A percentile compares a stretch with the other conserved stretches of the same genome.
phyloP scores from a whole-genome alignment of 1,139 yeast genomes.

The Kluyveromyces marxianus region DNA sequence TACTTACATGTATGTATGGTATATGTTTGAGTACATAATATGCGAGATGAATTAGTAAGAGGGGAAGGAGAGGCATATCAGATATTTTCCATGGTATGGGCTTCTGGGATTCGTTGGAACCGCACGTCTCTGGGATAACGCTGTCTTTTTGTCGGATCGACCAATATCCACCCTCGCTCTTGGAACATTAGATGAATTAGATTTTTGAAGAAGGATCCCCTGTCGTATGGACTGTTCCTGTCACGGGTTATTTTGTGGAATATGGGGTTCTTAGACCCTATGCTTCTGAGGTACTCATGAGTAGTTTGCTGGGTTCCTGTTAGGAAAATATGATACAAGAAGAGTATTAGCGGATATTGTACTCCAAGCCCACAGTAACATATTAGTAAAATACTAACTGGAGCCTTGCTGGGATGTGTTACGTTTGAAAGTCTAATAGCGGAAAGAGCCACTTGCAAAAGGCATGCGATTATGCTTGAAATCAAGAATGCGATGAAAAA shows the following conservation, averaged over 20 bases:
- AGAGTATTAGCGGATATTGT: slow-evolving; percentile 48
- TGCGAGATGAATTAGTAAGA: no score
- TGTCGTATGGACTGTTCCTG: slow-evolving; percentile 40
- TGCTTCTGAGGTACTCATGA: slow-evolving; percentile 47
- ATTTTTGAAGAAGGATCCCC: slow-evolving; percentile 35
- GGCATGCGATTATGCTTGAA: slow-evolving; percentile 14
- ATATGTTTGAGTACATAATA: background rate
- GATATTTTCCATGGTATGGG: slow-evolving; percentile 8
- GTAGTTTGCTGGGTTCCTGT: slow-evolving; percentile 61
- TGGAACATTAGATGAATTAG: slow-evolving; percentile 43
- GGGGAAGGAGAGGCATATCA: no score
- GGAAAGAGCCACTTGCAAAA: slow-evolving; percentile 21
- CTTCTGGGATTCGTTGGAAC: slow-evolving; percentile 25
- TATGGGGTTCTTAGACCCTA: slow-evolving; percentile 30
- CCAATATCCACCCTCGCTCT: slow-evolving; percentile 39
- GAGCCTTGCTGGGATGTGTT: slow-evolving; percentile 19
- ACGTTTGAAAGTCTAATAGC: slow-evolving; percentile 19
- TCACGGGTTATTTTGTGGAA: slow-evolving; percentile 22
- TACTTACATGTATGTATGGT: no score
- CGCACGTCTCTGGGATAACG: slow-evolving; percentile 41
- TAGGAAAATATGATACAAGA: slow-evolving; percentile 47
- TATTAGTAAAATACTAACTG: slow-evolving; percentile 43
- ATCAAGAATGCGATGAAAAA: slow-evolving; percentile 46
- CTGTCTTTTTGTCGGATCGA: slow-evolving; percentile 32
- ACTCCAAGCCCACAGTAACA: slow-evolving; percentile 40